Evolutionary conservation across 129 eudicot genomes (phyloP).

Genomic region (Deinandra increscens): DNA sequence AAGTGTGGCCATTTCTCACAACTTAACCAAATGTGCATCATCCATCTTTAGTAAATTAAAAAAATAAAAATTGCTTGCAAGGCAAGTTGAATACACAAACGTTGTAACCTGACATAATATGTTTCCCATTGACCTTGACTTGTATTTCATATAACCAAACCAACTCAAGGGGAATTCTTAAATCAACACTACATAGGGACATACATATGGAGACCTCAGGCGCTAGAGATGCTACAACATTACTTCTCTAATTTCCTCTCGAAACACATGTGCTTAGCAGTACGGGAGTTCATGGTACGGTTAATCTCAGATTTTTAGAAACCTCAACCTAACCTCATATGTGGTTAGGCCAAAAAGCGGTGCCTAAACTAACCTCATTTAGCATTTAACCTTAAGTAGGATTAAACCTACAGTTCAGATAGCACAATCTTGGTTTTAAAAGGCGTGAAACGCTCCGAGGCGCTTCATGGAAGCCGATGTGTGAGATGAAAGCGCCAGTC

Average conservation of each 20-base stretch:
- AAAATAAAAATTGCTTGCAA: not conserved
- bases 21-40: not conserved
- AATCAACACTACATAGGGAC: not conserved
- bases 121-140: conserved; percentile 6
- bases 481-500: not conserved
- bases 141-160: not conserved
- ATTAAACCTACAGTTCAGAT: not conserved
- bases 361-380: not conserved
- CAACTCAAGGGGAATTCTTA: not conserved
- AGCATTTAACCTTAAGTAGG: not conserved
- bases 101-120: conserved; percentile 1
- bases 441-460: too few species aligned
- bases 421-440: not conserved
- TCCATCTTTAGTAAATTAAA: conserved; percentile 6
- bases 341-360: not conserved
- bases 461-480: not conserved
- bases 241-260: not conserved
- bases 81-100: not conserved
- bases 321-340: not conserved
- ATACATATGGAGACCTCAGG: not conserved
- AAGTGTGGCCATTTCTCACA: not conserved
- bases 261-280: not conserved
- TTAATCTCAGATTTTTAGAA: not conserved
- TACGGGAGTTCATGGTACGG: not conserved
- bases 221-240: not conserved